Evolutionary conservation across 2,329 filamentous ascomycete species (phyloP).

Genomic region (Verticillium klebahnii): DNA sequence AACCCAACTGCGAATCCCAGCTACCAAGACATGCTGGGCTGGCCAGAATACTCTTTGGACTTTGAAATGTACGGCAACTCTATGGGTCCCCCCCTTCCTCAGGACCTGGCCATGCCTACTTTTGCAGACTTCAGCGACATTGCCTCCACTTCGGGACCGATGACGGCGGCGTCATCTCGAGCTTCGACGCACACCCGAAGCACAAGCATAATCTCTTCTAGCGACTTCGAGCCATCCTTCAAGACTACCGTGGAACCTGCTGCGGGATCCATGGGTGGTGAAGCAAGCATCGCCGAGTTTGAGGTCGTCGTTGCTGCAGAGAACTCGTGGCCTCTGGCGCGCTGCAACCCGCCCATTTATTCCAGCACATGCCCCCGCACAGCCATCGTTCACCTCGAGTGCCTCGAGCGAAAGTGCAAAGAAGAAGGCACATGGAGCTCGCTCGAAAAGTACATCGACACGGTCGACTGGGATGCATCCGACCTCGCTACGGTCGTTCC

Average conservation of each 20-base stretch:
- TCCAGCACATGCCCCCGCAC: constrained; percentile 37
- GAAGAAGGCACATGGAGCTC: constrained; percentile 41
- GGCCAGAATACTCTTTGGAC: constrained; percentile 39
- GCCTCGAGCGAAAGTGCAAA: constrained; percentile 44
- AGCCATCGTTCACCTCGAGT: constrained; percentile 46
- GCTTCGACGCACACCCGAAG: constrained; percentile 40
- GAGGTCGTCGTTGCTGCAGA: constrained; percentile 43
- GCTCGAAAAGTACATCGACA: constrained; percentile 35
- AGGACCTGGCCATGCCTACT: constrained; percentile 28
- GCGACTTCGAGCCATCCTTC: constrained; percentile 27
- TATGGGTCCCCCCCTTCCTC: constrained; percentile 21
- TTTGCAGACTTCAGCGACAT: constrained; percentile 37
- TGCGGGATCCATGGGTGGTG: constrained; percentile 12
- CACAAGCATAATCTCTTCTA: constrained; percentile 41
- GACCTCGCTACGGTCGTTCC: constrained; percentile 38
- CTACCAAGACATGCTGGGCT: constrained; percentile 39
- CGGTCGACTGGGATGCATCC: constrained; percentile 27
- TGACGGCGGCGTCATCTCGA: constrained; percentile 34
- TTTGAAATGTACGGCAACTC: constrained; percentile 33
- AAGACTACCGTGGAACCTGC: constrained; percentile 24
- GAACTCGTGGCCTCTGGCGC: constrained; percentile 45
- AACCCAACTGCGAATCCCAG: constrained; percentile 21
- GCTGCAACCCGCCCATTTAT: constrained; percentile 41
- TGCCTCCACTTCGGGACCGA: constrained; percentile 36
- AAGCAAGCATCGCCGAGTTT: constrained; percentile 36